These are phyloP conservation scores for Sarocladiaceae sp. DNA, from an alignment of 2,329 filamentous ascomycete genomes.

Conservation along the genomic window DNA sequence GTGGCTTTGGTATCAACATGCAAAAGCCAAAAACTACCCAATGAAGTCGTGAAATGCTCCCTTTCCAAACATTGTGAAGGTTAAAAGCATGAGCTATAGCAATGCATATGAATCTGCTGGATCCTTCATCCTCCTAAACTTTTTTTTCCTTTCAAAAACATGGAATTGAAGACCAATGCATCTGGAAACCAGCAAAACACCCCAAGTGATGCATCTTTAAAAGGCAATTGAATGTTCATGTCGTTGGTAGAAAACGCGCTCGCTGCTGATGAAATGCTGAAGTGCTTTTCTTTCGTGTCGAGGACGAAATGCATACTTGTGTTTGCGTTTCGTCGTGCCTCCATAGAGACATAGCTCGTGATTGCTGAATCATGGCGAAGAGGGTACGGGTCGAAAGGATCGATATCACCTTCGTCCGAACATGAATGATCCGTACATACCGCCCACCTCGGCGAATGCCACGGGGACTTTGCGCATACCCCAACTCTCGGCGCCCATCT, in stretches of 20 bases:
- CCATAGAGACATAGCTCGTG: background rate
- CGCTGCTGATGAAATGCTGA: constrained; percentile 6
- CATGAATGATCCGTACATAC: constrained; percentile 79
- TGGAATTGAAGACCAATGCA: background rate
- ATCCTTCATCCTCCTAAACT: background rate
- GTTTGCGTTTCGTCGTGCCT: background rate
- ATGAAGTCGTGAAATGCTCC: background rate
- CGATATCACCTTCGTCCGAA: constrained; percentile 45
- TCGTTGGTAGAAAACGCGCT: constrained; percentile 1
- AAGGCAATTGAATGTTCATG: background rate
- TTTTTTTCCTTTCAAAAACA: background rate
- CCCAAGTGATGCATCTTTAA: constrained; percentile 7
- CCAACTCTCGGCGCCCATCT: constrained; percentile 82
- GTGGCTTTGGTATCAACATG: background rate
- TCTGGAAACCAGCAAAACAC: constrained; percentile 2
- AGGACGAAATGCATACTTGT: background rate
- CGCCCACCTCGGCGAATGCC: constrained; percentile 84
- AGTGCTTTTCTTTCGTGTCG: background rate
- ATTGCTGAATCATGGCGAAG: background rate
- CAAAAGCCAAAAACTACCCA: background rate
- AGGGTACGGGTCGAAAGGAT: background rate
- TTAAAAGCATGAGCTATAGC: no score
- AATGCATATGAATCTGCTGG: no score
- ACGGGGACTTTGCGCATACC: constrained; percentile 91
- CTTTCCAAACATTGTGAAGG: no score